phyloP scores from a whole-genome alignment of 2,329 filamentous ascomycete species.

The Hypocrella siamensis region DNA sequence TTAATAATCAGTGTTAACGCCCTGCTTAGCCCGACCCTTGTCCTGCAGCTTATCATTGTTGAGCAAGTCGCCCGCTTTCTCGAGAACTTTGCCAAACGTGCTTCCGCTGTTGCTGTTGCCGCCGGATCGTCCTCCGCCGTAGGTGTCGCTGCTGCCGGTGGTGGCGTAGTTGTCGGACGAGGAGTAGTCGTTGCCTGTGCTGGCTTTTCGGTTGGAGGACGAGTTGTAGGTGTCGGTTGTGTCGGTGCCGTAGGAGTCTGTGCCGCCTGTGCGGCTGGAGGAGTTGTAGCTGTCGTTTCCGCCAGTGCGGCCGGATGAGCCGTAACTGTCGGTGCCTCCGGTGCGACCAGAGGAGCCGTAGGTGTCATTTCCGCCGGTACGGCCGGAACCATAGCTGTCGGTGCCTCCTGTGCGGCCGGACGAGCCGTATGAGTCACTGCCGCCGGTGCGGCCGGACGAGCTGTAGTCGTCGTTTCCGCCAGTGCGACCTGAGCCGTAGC shows the following conservation, averaged over 20 bases:
- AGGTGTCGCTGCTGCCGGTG: constrained; percentile 7
- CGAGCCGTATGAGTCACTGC: constrained; percentile 7
- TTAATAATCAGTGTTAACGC: constrained; percentile 10
- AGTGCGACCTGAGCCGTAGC: constrained; percentile 7
- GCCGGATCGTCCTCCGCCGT: constrained; percentile 5
- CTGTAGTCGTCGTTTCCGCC: constrained; percentile 8
- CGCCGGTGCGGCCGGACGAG: constrained; percentile 5
- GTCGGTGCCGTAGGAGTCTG: constrained; percentile 5
- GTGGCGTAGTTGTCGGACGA: constrained; percentile 5
- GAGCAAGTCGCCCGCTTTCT: constrained; percentile 38
- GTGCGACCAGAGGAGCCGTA: not conserved
- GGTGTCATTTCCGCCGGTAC: constrained; percentile 1
- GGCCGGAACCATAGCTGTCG: not conserved
- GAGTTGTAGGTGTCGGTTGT: not conserved
- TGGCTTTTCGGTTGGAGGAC: not conserved
- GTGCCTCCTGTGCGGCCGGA: constrained; percentile 1
- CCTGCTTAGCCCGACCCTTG: constrained; percentile 27
- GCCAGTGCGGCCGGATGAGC: constrained; percentile 6
- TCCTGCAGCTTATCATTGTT: constrained; percentile 27
- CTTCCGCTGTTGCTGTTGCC: constrained; percentile 20
- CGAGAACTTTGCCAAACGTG: constrained; percentile 38
- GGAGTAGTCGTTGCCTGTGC: not conserved
- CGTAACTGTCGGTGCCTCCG: constrained; percentile 6
- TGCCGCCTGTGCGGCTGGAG: constrained; percentile 7
- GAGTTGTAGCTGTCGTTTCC: constrained; percentile 8